Evolutionary conservation across 768 basidiomycete species (phyloP), one percentile per base, ranked within the genome.

Genomic region (Grammothele lineata): DNA sequence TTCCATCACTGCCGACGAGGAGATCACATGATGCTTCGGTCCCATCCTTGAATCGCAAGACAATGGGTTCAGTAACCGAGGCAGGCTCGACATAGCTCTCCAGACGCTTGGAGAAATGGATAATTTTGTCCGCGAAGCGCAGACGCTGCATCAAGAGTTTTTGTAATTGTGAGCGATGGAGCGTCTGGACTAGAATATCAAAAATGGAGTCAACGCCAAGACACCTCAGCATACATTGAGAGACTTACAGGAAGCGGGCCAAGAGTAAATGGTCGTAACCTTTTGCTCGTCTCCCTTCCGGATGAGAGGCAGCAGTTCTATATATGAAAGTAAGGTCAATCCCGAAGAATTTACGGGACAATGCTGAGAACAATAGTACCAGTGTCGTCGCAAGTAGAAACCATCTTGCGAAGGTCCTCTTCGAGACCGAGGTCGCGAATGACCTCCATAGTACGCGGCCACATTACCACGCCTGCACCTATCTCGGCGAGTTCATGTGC

Each of bases 401-500:
- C 37, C 60, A 57, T 40, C 41, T 49, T 14, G 57, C 57, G 23
- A 23, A 65, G 35, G 11, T 68, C 70, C 6, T 70, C 62, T 14
- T 67, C 63, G 5, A 77, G 43, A 1, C 70, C 74, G 32, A 76
- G 54, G 3, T 62, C 55, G 24, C 67, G 59, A 54, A 76, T 48
- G 5, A 72, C 62, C 12, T 64, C 65, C 69, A 69, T 69, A 66
- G 55, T 61, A 67, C 78, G 73, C 21, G 70, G 68, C 53, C 70
- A 81, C 8, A 82, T 53, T 2, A 58, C 63, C 34, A 77, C 67
- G 1, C 74, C 75, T 22, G 74, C 74, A 7, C 75, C 75, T 36
- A 72, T 59, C 35, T 72, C 70, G 4, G 66, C 63, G 27, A 77
- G 63, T n/a, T 57, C 56, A 0, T 68, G 53, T 3, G 72, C 61